Evolutionary conservation across 2,329 filamentous ascomycete genomes (phyloP), one percentile per base, ranked within the genome.

Genomic region (Coleophoma crateriformis): DNA sequence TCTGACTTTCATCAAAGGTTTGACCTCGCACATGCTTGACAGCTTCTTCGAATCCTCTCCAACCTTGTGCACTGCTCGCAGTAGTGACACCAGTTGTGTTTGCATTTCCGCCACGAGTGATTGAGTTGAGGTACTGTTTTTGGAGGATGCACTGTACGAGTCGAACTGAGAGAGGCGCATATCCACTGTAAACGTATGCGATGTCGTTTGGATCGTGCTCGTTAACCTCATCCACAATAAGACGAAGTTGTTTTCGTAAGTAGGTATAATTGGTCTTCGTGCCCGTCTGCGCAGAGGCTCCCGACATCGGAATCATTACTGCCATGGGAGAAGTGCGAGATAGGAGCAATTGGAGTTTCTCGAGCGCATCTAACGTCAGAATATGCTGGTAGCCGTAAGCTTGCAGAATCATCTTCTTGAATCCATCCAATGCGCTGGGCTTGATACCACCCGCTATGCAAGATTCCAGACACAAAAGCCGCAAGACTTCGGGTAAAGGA

Each of bases 161-260:
- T 14, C 94, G 85, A 48, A 97, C 81, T 41, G 89, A 95, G 12
- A 99, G 78, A 0, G 94, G 95, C 4, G 95, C 94, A 64, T 97
- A 99, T 47, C 94, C 95, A 56, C 89, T 95, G 70, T 97, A 99
- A 11, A 96, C 91, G 62, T 99, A 99, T n/a, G 91, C 87, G 53
- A 97, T 85, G 61, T 99, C 94, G 61, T 94, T 88, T 3, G 94
- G 94, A 43, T 95, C 87, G 51, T 94, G 85, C 68, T 99, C 94
- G 64, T 95, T 91, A 37, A 99, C 92, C 65, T 97, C 94, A 65
- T 99, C 94, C 49, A 96, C 87, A 64, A 96, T 95, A 14, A 99
- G 79, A 32, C 87, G 83, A 13, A 99, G 79, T 53, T 85, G 84
- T 66, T 94, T 95, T 48, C 95, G 86, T 5, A 97, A 73, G 58